These are phyloP conservation scores for Pseudogymnoascus sp. DNA, from an alignment of 2,329 filamentous ascomycete species.

Conservation along the genomic window DNA sequence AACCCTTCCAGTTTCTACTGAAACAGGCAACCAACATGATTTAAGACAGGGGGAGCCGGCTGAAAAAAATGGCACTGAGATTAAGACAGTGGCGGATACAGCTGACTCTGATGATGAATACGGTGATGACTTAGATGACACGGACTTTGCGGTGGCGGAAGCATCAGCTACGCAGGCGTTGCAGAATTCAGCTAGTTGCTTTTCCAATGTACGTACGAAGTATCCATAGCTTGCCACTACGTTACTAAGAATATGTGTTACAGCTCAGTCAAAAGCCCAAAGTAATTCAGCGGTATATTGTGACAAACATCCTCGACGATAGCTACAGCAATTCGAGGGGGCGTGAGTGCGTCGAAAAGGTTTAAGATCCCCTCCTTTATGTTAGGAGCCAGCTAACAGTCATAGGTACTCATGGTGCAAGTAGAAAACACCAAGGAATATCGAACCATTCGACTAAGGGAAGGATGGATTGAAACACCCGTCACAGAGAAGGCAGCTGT, in stretches of 20 bases:
- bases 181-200: conserved; percentile 28
- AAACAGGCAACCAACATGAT: conserved; percentile 14
- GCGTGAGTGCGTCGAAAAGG: conserved; percentile 62
- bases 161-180: conserved; percentile 62
- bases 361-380: conserved; percentile 12
- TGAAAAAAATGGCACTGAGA: conserved; percentile 20
- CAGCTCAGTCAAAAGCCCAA: conserved; percentile 61
- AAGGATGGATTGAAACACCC: conserved; percentile 78
- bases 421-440: conserved; percentile 62
- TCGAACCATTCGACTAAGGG: conserved; percentile 68
- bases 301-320: conserved; percentile 65
- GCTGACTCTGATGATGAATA: conserved; percentile 64
- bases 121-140: conserved; percentile 54
- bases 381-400: conserved; percentile 1
- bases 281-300: conserved; percentile 79
- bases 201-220: conserved; percentile 48
- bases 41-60: conserved; percentile 10
- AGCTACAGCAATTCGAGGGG: conserved; percentile 60
- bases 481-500: conserved; percentile 70
- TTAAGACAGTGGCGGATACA: conserved; percentile 32
- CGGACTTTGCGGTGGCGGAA: conserved; percentile 73
- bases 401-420: conserved; percentile 71
- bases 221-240: conserved; percentile 25
- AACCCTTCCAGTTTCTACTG: conserved; percentile 23
- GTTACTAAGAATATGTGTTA: conserved; percentile 51